Conservation (phyloP, 2,329 filamentous ascomycete species). For the Aspergillus uvarum region DNA sequence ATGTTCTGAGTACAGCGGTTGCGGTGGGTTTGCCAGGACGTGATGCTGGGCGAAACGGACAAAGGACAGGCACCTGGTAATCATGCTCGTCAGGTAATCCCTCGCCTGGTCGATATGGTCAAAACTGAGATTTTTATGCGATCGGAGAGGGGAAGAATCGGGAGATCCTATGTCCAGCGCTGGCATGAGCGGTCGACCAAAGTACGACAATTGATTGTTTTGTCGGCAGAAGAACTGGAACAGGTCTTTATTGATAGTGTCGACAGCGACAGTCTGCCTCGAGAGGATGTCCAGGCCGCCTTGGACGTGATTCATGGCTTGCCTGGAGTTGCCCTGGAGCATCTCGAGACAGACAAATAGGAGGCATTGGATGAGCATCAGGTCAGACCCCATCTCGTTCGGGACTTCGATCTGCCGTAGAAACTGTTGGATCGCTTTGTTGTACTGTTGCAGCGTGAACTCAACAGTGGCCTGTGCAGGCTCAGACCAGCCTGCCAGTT, state of each 20-base stretch:
- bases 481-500: background rate
- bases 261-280: background rate
- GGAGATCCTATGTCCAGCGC: background rate
- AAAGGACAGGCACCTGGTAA: background rate
- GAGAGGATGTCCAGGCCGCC: constrained; percentile 20
- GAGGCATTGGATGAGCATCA: constrained; percentile 18
- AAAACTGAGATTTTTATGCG: background rate
- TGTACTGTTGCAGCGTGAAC: constrained; percentile 51
- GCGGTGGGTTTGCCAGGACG: background rate
- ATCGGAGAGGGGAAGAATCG: background rate
- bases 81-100: background rate
- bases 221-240: background rate
- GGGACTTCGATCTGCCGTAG: constrained; percentile 30
- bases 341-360: constrained; percentile 23
- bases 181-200: background rate
- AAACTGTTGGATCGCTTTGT: constrained; percentile 46
- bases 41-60: background rate
- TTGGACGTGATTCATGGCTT: constrained; percentile 20
- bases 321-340: constrained; percentile 15
- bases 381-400: background rate
- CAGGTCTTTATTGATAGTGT: constrained; percentile 14
- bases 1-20: background rate
- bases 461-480: constrained; percentile 16
- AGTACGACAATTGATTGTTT: constrained; percentile 2
- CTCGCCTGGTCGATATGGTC: background rate